Base-by-base conservation (phyloP, 345 rosid species). In the Citrus maxima region DNA sequence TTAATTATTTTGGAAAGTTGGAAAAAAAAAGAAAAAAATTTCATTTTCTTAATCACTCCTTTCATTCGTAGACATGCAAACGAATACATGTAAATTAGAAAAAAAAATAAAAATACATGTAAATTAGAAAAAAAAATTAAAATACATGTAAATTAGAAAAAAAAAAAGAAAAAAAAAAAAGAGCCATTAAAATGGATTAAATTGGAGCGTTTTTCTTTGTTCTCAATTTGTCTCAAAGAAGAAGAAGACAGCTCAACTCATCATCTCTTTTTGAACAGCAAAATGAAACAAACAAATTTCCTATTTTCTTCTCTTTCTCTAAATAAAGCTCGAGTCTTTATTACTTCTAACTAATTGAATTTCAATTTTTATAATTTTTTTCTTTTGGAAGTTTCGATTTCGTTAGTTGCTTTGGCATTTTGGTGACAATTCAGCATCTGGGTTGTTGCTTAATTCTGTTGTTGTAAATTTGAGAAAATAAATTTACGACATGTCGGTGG, bases 161-260 rank as follows among this genome's bases (percentile, higher is more conserved):
- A 32, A 65, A 34, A 7, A 64, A 3, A 32, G 4, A 64, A 32
- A 32, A 34, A 34, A 65, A 34, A 7, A 64, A 18, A 7, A 65
- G 13, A 34, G 24, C 25, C 35, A 34, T 65, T 32, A 34, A 19
- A 19, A 28, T 7, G 69, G 42, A 62, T 27, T 30, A 62, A 63
- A 63, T 16, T 6, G 66, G 76, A 73, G 76, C 66, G 76, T 56
- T 18, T 73, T 37, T 1, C 27, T 66, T 46, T 66, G 7, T 63
- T 16, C 18, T 14, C 19, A 13, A 27, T 13, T 63, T 24, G 70
- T 2, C 22, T 54, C 12, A 35, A 37, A 30, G 12, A 35, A 25
- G 25, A 59, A 59, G 55, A 28, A 24, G 77, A 61, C 77, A 61
- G 77, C 77, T 40, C 77, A 35, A 37, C 76, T 3, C 34, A 25